Conservation (phyloP, 2,329 filamentous ascomycete species). For the Cladosporium cucumerinum region DNA sequence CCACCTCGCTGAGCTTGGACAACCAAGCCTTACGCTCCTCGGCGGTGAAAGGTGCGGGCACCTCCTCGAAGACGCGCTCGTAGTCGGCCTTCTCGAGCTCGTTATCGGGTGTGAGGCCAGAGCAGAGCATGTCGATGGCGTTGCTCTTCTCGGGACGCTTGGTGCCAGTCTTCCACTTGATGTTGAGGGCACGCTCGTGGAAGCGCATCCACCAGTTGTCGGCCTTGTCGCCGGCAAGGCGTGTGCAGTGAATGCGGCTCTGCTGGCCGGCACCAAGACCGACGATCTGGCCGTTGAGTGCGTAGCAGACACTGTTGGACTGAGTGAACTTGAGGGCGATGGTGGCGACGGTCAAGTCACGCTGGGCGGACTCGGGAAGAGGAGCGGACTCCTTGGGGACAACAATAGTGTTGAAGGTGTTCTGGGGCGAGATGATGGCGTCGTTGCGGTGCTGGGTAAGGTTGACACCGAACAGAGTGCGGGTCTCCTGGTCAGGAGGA, state of each 20-base stretch:
- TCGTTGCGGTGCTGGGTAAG: slow-evolving; percentile 93
- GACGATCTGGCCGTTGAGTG: slow-evolving; percentile 86
- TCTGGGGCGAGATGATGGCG: slow-evolving; percentile 73
- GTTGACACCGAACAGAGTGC: slow-evolving; percentile 86
- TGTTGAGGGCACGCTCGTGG: slow-evolving; percentile 78
- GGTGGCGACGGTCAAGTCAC: slow-evolving; percentile 90
- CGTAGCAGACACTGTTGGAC: slow-evolving; percentile 98
- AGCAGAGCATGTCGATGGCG: slow-evolving; percentile 91
- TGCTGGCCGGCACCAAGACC: slow-evolving; percentile 96
- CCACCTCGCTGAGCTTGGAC: slow-evolving; percentile 74
- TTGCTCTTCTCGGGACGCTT: slow-evolving; percentile 98
- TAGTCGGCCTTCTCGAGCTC: slow-evolving; percentile 83
- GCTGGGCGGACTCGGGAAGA: slow-evolving; percentile 75
- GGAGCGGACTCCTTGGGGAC: slow-evolving; percentile 73
- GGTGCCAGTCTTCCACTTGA: slow-evolving; percentile 96
- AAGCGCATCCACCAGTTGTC: slow-evolving; percentile 99
- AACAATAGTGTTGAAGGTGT: slow-evolving; percentile 79
- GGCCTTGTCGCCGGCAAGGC: slow-evolving; percentile 93
- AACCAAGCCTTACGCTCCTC: slow-evolving; percentile 87
- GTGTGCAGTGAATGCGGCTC: slow-evolving; percentile 96
- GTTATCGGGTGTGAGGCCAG: slow-evolving; percentile 78
- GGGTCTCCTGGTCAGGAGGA: slow-evolving; percentile 70
- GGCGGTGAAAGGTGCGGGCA: slow-evolving; percentile 75
- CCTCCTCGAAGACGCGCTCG: slow-evolving; percentile 84
- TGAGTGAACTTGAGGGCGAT: slow-evolving; percentile 98